Base-by-base conservation (phyloP, 257 asterid species). In the Salvia splendens region DNA sequence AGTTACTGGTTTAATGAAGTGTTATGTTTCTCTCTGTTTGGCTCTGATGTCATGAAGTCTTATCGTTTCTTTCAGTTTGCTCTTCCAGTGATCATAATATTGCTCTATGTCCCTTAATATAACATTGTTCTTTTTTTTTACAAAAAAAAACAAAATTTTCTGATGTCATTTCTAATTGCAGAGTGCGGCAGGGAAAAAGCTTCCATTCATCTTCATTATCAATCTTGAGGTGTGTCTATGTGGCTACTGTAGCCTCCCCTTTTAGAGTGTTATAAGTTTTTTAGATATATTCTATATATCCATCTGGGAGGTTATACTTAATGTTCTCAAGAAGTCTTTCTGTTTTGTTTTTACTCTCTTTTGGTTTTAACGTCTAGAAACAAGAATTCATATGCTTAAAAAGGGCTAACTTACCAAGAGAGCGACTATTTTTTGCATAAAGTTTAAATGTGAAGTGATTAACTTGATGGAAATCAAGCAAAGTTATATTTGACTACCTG, bases 131-230 rank as follows among this genome's bases (percentile, higher is more conserved):
- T n/a, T 14, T 14, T 36, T 4, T 5, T 10, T 40, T 1, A 24
- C 8, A 2, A n/a, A 33, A 12, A 12, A 12, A 30, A 3, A 33
- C 0, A 10, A 12, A 5, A 11, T 24, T 64, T 14, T 65, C 79
- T 85, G 45, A 76, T 75, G 12, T 75, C 28, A 56, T 72, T 79
- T 70, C 51, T 69, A 50, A 49, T 78, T 84, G 78, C 94, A 94
- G 99, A 85, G 95, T 74, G 89, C 71, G 17, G 84, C 84, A 35
- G 96, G 96, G 65, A 91, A 86, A 81, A 87, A 81, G 68, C 80
- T 82, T 74, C 99, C 99, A 11, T 89, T 94, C 75, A 57, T 91
- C 77, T 81, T 94, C 10, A 69, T 91, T 74, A 74, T 94, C 72
- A 94, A 94, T 77, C 99, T 94, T 73, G 85, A 84, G 98, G 99